phyloP scores from a whole-genome alignment of 805 yeast genomes.

The Wickerhamiella vanderwaltii region DNA sequence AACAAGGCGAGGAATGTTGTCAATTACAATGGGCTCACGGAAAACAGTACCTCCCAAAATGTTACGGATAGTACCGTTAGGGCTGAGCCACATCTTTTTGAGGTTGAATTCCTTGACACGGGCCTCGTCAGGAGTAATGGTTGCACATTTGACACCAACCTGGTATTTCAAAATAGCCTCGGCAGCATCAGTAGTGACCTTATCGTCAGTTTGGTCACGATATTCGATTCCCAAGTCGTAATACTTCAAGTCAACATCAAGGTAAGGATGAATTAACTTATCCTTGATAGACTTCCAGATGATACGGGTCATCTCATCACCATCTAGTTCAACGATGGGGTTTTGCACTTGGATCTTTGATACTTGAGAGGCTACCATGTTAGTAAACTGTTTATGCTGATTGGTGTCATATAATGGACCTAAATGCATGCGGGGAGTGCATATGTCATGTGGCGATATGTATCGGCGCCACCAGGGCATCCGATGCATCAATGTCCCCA shows the following conservation, averaged over 20 bases:
- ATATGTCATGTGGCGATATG: not conserved
- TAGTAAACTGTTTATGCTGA: constrained; percentile 3
- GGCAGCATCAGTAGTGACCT: constrained; percentile 84
- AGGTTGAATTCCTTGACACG: constrained; percentile 82
- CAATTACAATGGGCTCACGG: constrained; percentile 91
- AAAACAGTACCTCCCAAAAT: constrained; percentile 93
- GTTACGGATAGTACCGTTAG: constrained; percentile 94
- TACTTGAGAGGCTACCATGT: constrained; percentile 14
- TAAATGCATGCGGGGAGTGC: not conserved
- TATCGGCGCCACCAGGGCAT: not conserved
- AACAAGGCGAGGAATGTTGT: constrained; percentile 73
- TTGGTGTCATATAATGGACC: too few relatives aligned
- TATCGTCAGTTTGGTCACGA: constrained; percentile 79
- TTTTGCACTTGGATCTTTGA: constrained; percentile 62
- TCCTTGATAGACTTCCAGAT: constrained; percentile 89
- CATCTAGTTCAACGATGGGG: constrained; percentile 95
- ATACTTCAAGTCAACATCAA: constrained; percentile 80
- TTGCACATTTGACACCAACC: constrained; percentile 95
- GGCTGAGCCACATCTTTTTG: constrained; percentile 96
- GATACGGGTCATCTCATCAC: constrained; percentile 95
- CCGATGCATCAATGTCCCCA: not conserved
- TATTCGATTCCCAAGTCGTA: constrained; percentile 80
- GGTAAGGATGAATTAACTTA: constrained; percentile 69
- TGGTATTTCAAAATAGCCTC: constrained; percentile 76
- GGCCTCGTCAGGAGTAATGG: constrained; percentile 90